Percentiles rank a stretch among this genome's conserved stretches.
phyloP scores from a whole-genome alignment of 2,329 filamentous ascomycete species.

The Hymenoscyphus infarciens region DNA sequence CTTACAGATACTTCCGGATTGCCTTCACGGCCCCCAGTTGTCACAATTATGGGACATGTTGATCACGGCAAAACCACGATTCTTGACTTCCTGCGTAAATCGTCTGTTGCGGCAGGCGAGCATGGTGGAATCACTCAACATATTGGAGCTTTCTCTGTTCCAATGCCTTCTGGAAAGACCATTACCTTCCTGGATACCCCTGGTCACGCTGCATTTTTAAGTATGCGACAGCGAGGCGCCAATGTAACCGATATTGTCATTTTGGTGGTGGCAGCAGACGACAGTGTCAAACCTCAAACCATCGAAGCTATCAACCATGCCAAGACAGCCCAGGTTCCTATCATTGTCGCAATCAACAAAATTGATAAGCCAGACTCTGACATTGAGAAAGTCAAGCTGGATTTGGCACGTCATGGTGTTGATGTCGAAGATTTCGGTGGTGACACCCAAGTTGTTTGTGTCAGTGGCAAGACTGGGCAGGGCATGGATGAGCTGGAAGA shows the following conservation, averaged over 20 bases:
- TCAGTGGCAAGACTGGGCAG: constrained; percentile 89
- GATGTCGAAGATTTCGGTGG: constrained; percentile 94
- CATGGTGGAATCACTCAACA: constrained; percentile 98
- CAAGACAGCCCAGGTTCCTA: constrained; percentile 78
- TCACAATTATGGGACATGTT: constrained; percentile 99
- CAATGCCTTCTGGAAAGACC: constrained; percentile 77
- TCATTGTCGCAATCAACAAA: constrained; percentile 98
- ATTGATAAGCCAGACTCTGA: constrained; percentile 84
- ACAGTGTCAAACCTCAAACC: constrained; percentile 96
- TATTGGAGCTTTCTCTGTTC: constrained; percentile 94
- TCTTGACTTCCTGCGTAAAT: constrained; percentile 87
- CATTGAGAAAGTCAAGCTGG: constrained; percentile 79
- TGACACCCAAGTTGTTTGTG: constrained; percentile 85
- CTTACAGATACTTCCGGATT: constrained; percentile 65
- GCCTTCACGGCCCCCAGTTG: constrained; percentile 79
- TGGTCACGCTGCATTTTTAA: constrained; percentile 90
- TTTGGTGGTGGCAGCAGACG: constrained; percentile 91
- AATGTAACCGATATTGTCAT: constrained; percentile 97
- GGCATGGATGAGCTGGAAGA: constrained; percentile 93
- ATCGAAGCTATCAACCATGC: constrained; percentile 95
- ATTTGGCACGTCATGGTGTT: constrained; percentile 77
- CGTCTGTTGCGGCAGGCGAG: constrained; percentile 84
- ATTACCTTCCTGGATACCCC: constrained; percentile 98
- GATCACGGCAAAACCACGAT: constrained; percentile 98
- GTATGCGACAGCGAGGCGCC: constrained; percentile 92